Base-by-base conservation (phyloP, 2,329 filamentous ascomycete genomes). In the Colletotrichum sp. region DNA sequence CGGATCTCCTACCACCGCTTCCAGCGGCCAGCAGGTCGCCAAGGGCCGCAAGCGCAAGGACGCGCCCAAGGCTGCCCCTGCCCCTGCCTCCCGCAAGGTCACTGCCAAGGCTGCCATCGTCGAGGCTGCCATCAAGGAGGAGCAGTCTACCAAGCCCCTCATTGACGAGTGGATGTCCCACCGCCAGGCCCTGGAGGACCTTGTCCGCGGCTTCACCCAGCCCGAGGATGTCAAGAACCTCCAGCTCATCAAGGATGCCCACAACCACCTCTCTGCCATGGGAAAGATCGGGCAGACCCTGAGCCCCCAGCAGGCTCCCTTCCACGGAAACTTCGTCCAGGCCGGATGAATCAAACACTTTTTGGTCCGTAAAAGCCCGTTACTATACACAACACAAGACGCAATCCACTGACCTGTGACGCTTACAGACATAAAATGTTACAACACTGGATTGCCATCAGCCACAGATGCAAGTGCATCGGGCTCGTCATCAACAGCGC, bases 21-120 rank as follows among this genome's bases (percentile, higher is more conserved):
- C 70, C 65, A 70, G 74, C 67, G 80, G 79, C 44, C 84, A 84
- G 68, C 80, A 84, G 52, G 82, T 85, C 66, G 79, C 84, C 81
- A 90, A 91, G 85, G 87, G 88, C 78, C 89, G 90, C 79, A 92
- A 92, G 88, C 86, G 90, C 76, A 92, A 91, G 89, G 90, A 92
- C 21, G 82, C 83, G 28, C 80, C 86, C 30, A 88, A 89, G 78
- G 80, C 78, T 80, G 82, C 73, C 78, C 77, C 71, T 70, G 69
- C 85, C 30, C 52, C 69, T 57, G 82, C 81, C 78, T 87, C 87
- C 80, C 89, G 90, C 82, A 91, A 91, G 85, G 84, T 88, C 32
- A 84, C 85, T 52, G 85, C 87, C 76, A 89, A 88, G 81, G 84
- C 81, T 21, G 81, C 84, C 74, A 81, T 82, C 71, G 83, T 82